Percentiles rank a stretch among this genome's conserved stretches.
phyloP scores from a whole-genome alignment of 164 flowering plant species.

The Cinnamomum micranthum region DNA sequence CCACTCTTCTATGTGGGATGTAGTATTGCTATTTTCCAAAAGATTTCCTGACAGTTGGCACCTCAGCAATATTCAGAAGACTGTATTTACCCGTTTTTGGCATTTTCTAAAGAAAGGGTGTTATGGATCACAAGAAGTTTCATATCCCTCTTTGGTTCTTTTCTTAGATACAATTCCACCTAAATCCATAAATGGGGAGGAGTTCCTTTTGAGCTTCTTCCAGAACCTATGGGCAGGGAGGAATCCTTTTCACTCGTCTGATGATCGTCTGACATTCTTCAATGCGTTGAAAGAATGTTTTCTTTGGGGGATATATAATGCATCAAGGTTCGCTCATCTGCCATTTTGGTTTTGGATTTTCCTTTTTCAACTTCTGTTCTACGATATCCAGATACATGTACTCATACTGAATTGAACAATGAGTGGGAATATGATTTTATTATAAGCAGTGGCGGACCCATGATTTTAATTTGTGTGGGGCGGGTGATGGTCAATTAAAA shows the following conservation, averaged over 20 bases:
- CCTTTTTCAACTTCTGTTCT: background rate
- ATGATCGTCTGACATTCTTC: constrained; percentile 55
- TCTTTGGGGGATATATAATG: constrained; percentile 64
- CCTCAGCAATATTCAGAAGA: constrained; percentile 52
- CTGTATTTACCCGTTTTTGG: constrained; percentile 60
- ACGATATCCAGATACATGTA: too few relatives aligned
- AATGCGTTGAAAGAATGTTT: constrained; percentile 73
- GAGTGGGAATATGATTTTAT: too few relatives aligned
- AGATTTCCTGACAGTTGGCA: constrained; percentile 77
- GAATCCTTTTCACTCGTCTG: constrained; percentile 31
- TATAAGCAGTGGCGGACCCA: too few relatives aligned
- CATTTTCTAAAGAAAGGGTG: constrained; percentile 84
- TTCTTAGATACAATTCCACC: constrained; percentile 66
- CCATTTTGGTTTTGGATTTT: too few relatives aligned
- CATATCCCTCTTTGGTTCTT: constrained; percentile 66
- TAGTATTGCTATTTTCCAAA: constrained; percentile 57
- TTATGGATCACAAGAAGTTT: constrained; percentile 85
- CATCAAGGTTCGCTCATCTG: constrained; percentile 50
- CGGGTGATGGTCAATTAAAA: too few relatives aligned
- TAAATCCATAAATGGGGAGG: constrained; percentile 43
- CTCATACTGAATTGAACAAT: too few relatives aligned
- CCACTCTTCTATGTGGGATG: constrained; percentile 92
- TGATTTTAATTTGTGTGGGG: too few relatives aligned
- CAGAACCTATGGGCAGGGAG: constrained; percentile 84
- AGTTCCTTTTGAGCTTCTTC: constrained; percentile 65